Conservation (phyloP, 2,329 filamentous ascomycete genomes). For the Neofusicoccum sp. region DNA sequence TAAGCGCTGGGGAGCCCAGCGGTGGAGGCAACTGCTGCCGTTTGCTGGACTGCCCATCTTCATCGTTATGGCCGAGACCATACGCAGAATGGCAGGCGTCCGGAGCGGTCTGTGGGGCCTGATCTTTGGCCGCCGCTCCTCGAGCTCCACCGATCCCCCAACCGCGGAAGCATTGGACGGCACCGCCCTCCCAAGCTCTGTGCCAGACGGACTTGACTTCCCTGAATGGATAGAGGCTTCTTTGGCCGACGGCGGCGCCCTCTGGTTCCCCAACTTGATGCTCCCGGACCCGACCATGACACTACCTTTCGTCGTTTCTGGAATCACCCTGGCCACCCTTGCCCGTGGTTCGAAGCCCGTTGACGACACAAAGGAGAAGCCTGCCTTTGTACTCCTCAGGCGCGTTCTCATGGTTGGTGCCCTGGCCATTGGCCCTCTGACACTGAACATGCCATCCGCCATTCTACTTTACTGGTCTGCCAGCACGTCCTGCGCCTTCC, state of each 20-base stretch:
- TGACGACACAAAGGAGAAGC: not conserved
- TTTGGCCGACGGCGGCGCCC: slow-evolving; percentile 55
- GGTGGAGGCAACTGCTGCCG: not conserved
- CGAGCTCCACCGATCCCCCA: not conserved
- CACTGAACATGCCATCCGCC: slow-evolving; percentile 38
- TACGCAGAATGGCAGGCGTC: slow-evolving; percentile 35
- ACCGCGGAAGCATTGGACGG: not conserved
- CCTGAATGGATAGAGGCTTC: slow-evolving; percentile 45
- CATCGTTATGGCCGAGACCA: slow-evolving; percentile 36
- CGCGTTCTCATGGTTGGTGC: slow-evolving; percentile 30
- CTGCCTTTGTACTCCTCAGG: slow-evolving; percentile 6
- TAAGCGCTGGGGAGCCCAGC: slow-evolving; percentile 4
- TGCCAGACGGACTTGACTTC: not conserved
- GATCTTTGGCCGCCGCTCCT: not conserved
- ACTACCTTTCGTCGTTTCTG: slow-evolving; percentile 51
- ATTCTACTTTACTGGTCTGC: slow-evolving; percentile 43
- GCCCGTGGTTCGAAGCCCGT: not conserved
- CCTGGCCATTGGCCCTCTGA: slow-evolving; percentile 32
- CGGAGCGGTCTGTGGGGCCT: slow-evolving; percentile 23
- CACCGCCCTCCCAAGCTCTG: not conserved
- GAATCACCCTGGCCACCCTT: slow-evolving; percentile 25
- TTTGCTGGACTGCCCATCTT: slow-evolving; percentile 35
- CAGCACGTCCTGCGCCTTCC: slow-evolving; percentile 34
- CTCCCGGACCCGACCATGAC: slow-evolving; percentile 51
- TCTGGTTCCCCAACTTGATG: slow-evolving; percentile 61